A percentile compares a stretch with the other conserved stretches of the same genome.
These are phyloP conservation scores for Epithemia pelagica DNA, from an alignment of 108 stramenopile genomes.

Conservation along the genomic window DNA sequence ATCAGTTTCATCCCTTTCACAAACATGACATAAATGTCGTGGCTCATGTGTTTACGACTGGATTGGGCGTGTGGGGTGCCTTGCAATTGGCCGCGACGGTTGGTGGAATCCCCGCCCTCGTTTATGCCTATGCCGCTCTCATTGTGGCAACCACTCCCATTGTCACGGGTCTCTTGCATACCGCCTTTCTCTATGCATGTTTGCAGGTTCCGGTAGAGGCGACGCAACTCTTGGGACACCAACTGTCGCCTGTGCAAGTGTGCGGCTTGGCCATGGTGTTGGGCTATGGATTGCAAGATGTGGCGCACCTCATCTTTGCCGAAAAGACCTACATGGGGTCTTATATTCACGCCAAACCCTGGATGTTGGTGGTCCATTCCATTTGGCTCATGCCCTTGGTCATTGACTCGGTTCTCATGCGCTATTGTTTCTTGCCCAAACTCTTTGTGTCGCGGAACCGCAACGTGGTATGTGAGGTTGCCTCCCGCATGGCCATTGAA, in stretches of 20 bases:
- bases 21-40: conserved; percentile 43
- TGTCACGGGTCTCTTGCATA: conserved; percentile 31
- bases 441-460: conserved; percentile 37
- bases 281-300: conserved; percentile 44
- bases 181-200: conserved; percentile 27
- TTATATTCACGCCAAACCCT: conserved; percentile 33
- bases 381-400: conserved; percentile 45
- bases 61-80: conserved; percentile 43
- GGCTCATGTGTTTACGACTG: conserved; percentile 36
- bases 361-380: conserved; percentile 38
- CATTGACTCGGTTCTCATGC: conserved; percentile 35
- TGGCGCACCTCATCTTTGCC: conserved; percentile 27
- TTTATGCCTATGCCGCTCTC: conserved; percentile 24
- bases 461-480: conserved; percentile 28
- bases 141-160: conserved; percentile 32
- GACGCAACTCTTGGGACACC: not conserved
- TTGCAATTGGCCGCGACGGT: conserved; percentile 19
- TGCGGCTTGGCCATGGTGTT: conserved; percentile 26
- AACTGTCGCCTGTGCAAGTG: not conserved
- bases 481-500: conserved; percentile 33
- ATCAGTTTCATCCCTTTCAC: conserved; percentile 46
- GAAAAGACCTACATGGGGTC: conserved; percentile 40
- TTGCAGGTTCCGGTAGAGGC: conserved; percentile 12
- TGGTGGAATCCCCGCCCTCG: conserved; percentile 5
- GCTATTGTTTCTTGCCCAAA: conserved; percentile 36